These are phyloP conservation scores for Ogataea ramenticola DNA, from an alignment of 805 yeast species.

Conservation along the genomic window DNA sequence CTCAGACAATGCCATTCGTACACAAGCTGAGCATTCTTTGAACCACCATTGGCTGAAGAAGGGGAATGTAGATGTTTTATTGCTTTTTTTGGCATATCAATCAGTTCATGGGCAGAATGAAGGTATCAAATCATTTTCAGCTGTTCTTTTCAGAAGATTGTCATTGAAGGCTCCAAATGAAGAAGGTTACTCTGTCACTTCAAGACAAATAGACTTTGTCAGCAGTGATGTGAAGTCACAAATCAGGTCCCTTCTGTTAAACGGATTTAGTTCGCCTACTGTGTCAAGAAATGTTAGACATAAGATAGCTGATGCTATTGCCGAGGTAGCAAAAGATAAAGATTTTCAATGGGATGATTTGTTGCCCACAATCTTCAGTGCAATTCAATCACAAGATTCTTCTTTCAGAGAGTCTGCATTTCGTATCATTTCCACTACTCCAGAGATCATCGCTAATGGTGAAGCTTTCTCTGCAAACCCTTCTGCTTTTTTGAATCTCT, in stretches of 20 bases:
- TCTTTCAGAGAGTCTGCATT: constrained; percentile 84
- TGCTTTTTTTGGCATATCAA: constrained; percentile 76
- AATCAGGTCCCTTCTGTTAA: constrained; percentile 58
- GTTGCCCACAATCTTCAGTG: constrained; percentile 65
- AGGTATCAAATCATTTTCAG: constrained; percentile 61
- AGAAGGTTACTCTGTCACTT: constrained; percentile 52
- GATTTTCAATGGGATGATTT: constrained; percentile 68
- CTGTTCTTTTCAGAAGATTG: constrained; percentile 83
- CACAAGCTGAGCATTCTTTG: constrained; percentile 66
- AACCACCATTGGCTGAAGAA: constrained; percentile 69
- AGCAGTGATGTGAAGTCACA: constrained; percentile 50
- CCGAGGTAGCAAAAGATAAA: constrained; percentile 79
- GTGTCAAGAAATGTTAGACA: constrained; percentile 70
- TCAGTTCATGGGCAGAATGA: constrained; percentile 58
- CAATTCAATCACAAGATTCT: constrained; percentile 34
- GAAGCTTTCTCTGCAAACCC: constrained; percentile 23
- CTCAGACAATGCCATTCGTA: constrained; percentile 66
- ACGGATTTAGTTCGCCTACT: constrained; percentile 66
- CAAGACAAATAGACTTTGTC: constrained; percentile 70
- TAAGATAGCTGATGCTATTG: constrained; percentile 87
- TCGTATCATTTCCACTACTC: constrained; percentile 80
- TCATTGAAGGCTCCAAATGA: constrained; percentile 74
- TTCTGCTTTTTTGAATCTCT: constrained; percentile 50
- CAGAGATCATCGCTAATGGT: constrained; percentile 53
- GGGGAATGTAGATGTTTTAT: constrained; percentile 59